A percentile compares a stretch with the other conserved stretches of the same genome.
phyloP scores from a whole-genome alignment of 768 basidiomycete genomes.

The Tylopilus felleus region DNA sequence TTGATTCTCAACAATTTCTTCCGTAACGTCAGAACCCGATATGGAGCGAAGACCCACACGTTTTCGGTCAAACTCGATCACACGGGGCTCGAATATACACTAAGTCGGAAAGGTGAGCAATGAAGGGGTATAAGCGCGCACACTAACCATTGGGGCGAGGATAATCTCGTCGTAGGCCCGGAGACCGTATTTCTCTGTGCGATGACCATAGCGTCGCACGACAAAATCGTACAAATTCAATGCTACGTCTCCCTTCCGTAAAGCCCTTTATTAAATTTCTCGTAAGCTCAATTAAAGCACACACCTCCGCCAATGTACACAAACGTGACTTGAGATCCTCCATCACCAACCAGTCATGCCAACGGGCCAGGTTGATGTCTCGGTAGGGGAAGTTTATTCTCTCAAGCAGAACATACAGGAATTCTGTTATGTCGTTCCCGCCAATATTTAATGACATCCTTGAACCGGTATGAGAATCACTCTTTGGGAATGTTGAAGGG shows the following conservation, averaged over 20 bases:
- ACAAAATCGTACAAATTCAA: constrained; percentile 89
- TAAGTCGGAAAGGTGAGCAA: constrained; percentile 29
- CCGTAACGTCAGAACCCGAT: constrained; percentile 62
- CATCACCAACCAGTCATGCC: constrained; percentile 88
- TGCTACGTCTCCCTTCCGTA: constrained; percentile 75
- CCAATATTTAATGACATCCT: constrained; percentile 85
- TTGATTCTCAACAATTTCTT: constrained; percentile 65
- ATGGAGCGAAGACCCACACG: constrained; percentile 45
- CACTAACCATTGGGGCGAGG: constrained; percentile 83
- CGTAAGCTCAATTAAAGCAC: constrained; percentile 18
- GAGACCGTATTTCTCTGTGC: constrained; percentile 84
- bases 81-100: constrained; percentile 91
- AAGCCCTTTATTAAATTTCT: constrained; percentile 2
- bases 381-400: constrained; percentile 87
- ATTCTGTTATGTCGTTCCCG: constrained; percentile 93
- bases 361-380: constrained; percentile 69
- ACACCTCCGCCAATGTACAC: constrained; percentile 85
- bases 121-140: neutral
- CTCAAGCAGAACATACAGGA: constrained; percentile 73
- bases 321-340: constrained; percentile 85
- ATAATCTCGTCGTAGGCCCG: constrained; percentile 95
- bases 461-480: constrained; percentile 6
- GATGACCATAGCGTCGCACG: constrained; percentile 69
- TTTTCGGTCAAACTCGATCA: constrained; percentile 87
- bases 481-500: neutral